These are phyloP conservation scores for Asterochloris sp. DNA, from an alignment of 139 green algal species.

Conservation along the genomic window DNA sequence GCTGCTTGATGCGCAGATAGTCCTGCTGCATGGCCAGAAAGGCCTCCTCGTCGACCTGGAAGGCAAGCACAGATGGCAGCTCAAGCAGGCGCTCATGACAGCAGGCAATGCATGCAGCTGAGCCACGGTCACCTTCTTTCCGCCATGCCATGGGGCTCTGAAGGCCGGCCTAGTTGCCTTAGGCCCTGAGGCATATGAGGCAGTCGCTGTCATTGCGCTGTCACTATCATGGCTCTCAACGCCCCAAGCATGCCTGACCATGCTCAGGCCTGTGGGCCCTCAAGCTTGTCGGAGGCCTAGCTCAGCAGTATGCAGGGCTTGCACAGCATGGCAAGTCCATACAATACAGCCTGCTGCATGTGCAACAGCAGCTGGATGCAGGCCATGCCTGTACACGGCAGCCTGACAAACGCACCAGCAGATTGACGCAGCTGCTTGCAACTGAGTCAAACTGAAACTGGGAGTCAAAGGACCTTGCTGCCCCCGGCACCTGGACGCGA, in stretches of 20 bases:
- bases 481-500: no score
- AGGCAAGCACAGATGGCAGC: neutral
- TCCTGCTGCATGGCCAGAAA: conserved; percentile 38
- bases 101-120: neutral
- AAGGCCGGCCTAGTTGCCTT: conserved; percentile 2
- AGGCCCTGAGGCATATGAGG: conserved; percentile 14
- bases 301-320: no score
- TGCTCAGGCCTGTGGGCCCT: no score
- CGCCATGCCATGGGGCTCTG: conserved; percentile 6
- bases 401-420: no score
- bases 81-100: neutral
- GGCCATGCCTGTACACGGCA: no score
- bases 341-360: no score
- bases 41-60: conserved; percentile 28
- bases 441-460: no score
- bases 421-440: no score
- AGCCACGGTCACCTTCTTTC: neutral
- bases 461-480: no score
- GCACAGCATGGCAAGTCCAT: no score
- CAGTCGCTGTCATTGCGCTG: neutral
- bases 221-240: neutral
- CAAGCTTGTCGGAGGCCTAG: no score
- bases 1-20: conserved; percentile 19
- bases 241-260: neutral
- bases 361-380: no score